These are phyloP conservation scores for Russula virescens DNA, from an alignment of 768 basidiomycete genomes.

Conservation along the genomic window DNA sequence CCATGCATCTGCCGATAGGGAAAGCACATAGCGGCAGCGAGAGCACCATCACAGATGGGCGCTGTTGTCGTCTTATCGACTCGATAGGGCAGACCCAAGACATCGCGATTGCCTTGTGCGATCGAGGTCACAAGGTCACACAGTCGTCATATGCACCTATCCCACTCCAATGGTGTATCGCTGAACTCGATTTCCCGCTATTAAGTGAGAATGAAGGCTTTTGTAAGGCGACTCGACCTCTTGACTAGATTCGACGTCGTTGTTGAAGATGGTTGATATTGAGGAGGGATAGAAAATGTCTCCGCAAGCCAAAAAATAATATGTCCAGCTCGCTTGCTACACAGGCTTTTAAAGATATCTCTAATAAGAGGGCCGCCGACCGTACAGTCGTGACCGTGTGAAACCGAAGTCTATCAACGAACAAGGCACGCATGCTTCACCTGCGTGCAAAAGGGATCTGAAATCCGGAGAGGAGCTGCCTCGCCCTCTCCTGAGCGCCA, in stretches of 20 bases:
- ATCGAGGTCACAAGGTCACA: neutral
- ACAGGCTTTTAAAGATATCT: neutral
- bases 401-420: neutral
- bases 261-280: neutral
- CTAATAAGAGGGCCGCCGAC: neutral
- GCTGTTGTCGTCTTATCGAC: too few relatives aligned
- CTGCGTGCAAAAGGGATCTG: slow-evolving; percentile 77
- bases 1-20: neutral
- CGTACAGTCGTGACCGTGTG: neutral
- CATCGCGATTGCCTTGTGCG: neutral
- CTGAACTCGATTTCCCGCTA: neutral
- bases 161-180: too few relatives aligned
- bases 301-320: neutral
- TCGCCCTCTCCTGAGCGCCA: slow-evolving; percentile 87
- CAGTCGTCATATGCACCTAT: neutral
- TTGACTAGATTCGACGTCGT: neutral
- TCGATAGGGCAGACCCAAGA: neutral
- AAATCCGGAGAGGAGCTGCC: slow-evolving; percentile 84
- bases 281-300: neutral
- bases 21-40: neutral
- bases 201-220: neutral
- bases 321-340: neutral
- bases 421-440: neutral
- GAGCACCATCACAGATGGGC: neutral
- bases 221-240: too few relatives aligned